Evolutionary conservation across 345 rosid species (phyloP).

Genomic region (Eucalyptus cloeziana): DNA sequence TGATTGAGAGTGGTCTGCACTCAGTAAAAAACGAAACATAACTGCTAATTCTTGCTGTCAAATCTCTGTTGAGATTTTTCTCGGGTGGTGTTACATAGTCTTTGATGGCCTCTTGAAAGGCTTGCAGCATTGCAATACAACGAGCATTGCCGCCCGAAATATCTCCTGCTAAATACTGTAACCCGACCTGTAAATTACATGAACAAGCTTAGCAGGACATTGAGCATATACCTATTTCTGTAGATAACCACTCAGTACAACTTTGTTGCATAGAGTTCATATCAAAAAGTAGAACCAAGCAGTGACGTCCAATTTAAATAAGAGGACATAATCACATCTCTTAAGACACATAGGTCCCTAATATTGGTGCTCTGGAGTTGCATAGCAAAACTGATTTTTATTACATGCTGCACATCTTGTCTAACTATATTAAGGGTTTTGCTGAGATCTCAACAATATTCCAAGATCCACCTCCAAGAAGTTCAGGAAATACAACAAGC

Average conservation of each 20-base stretch:
- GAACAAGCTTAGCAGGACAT: neutral
- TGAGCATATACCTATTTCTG: neutral
- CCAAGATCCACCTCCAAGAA: neutral
- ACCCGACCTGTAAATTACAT: constrained; percentile 58
- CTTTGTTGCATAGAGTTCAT: neutral
- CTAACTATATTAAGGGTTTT: neutral
- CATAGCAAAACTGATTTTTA: neutral
- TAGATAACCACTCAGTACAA: neutral
- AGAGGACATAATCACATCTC: neutral
- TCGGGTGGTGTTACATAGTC: constrained; percentile 77
- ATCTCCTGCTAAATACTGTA: constrained; percentile 78
- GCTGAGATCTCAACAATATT: neutral
- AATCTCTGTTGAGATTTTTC: constrained; percentile 70
- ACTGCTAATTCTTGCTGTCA: constrained; percentile 74
- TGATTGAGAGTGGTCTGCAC: constrained; percentile 85
- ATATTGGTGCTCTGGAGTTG: neutral
- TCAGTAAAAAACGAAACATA: constrained; percentile 83
- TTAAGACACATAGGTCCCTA: neutral
- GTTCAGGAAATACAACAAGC: neutral
- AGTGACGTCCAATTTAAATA: neutral
- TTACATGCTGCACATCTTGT: neutral
- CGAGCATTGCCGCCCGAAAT: constrained; percentile 84
- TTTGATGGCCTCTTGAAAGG: constrained; percentile 70
- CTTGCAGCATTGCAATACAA: constrained; percentile 92
- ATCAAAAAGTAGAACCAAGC: neutral